These are phyloP conservation scores for Lachancea waltii DNA, from an alignment of 805 yeast genomes.

Conservation along the genomic window DNA sequence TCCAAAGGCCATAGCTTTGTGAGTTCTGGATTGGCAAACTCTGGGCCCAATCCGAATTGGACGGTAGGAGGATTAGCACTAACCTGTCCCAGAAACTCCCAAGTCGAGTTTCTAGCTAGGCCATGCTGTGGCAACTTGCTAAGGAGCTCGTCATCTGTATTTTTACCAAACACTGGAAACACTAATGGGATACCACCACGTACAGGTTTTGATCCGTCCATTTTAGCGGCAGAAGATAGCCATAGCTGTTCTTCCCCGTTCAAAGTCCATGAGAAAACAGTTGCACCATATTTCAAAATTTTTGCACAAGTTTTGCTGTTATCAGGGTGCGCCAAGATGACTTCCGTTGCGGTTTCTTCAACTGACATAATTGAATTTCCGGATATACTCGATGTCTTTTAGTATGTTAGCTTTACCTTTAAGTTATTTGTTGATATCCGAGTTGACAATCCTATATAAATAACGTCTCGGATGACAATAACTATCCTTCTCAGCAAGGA, in stretches of 20 bases:
- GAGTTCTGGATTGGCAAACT: conserved; percentile 59
- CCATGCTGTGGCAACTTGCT: conserved; percentile 88
- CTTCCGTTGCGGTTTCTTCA: conserved; percentile 58
- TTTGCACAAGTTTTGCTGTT: conserved; percentile 50
- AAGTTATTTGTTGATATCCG: not conserved
- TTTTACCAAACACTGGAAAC: conserved; percentile 87
- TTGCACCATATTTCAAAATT: conserved; percentile 83
- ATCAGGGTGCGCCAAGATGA: conserved; percentile 50
- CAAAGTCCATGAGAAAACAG: conserved; percentile 74
- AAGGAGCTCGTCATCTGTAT: conserved; percentile 51
- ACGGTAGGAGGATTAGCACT: conserved; percentile 64
- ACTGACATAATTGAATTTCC: conserved; percentile 46
- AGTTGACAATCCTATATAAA: not conserved
- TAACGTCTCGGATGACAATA: too few species aligned
- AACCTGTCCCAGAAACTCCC: conserved; percentile 93
- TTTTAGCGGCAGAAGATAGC: conserved; percentile 67
- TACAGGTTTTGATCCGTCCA: conserved; percentile 91
- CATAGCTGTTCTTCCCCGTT: conserved; percentile 76
- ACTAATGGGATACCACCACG: conserved; percentile 97
- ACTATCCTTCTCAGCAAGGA: too few species aligned
- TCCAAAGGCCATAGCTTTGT: conserved; percentile 59
- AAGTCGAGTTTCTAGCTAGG: conserved; percentile 79
- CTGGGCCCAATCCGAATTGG: conserved; percentile 89
- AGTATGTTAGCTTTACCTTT: not conserved
- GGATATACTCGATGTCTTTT: too few species aligned